Conservation (phyloP, 768 basidiomycete species). For the Hemileccinum rubropunctum region DNA sequence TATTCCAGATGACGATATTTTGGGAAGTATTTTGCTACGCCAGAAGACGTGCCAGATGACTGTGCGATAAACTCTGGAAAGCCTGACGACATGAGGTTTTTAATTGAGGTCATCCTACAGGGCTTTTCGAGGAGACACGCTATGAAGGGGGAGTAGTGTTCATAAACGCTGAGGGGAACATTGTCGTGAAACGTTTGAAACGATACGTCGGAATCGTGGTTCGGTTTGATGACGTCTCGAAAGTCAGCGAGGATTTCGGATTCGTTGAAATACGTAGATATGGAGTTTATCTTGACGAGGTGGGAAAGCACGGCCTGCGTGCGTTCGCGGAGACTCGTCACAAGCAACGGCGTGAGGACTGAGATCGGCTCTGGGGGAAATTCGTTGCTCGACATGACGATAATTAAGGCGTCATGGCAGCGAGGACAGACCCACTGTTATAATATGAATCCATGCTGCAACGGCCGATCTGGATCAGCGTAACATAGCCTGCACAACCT, state of each 20-base stretch:
- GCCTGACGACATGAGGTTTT: constrained; percentile 22
- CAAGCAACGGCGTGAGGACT: not conserved
- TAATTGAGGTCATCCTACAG: constrained; percentile 14
- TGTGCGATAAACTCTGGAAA: constrained; percentile 23
- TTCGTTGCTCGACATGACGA: too few species aligned
- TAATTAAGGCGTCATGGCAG: too few species aligned
- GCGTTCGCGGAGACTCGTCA: constrained; percentile 16
- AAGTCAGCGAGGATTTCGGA: constrained; percentile 13
- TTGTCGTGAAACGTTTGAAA: constrained; percentile 10
- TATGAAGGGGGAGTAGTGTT: constrained; percentile 9
- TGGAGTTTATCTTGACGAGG: constrained; percentile 19
- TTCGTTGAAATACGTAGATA: constrained; percentile 15
- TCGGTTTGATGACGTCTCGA: constrained; percentile 3
- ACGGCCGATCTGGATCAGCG: too few species aligned
- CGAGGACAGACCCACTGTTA: too few species aligned
- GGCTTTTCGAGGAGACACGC: constrained; percentile 20
- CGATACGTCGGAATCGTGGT: not conserved
- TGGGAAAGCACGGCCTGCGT: constrained; percentile 23
- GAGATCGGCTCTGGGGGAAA: too few species aligned
- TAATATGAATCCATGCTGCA: too few species aligned
- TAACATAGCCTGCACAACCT: too few species aligned
- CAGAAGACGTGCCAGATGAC: constrained; percentile 18
- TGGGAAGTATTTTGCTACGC: constrained; percentile 15
- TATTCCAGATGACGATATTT: constrained; percentile 22
- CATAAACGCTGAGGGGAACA: not conserved